Base-by-base conservation (phyloP, 306 rosid genomes). In the Rosa lucieae region DNA sequence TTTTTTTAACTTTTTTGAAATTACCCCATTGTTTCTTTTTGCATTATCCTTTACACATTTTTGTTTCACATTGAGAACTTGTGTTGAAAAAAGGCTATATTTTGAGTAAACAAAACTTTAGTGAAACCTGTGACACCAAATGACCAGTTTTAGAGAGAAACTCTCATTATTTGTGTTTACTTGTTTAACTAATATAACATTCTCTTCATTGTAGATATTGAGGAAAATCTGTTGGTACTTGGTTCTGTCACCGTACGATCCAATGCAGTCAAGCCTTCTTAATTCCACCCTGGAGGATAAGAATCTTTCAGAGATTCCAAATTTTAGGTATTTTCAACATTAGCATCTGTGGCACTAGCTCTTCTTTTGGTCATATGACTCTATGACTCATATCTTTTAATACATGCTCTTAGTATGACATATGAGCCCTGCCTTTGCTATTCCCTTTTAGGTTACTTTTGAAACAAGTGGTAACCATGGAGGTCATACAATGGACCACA, bases 191-290 rank as follows among this genome's bases (percentile, higher is more conserved):
- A 70, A 72, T 78, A 82, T 70, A 67, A 81, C 37, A 52, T 72
- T 29, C 32, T 77, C 72, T 66, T 37, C 43, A 23, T 56, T 62
- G 70, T 67, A 94, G 97, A 85, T 94, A 78, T 85, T 92, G 87
- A 86, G 97, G 91, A 94, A 89, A 87, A 90, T 94, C 81, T 90
- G 96, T 72, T 92, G 97, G 98, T 89, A 84, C 89, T 87, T 94
- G 84, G 92, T 92, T 82, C 88, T 94, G 58, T 56, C 97, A 3
- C 98, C 96, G 44, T 88, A 92, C 40, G 94, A 89, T 77, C 94
- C 98, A 23, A 90, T 94, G 96, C 98, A 94, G 77, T 94, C 98
- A 9, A 94, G 96, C 86, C 98, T 94, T 81, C 92, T 94, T 39
- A 90, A 94, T 82, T 90, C 98, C 77, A 92, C 90, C 53, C 83